Evolutionary conservation across 2,329 filamentous ascomycete species (phyloP), one percentile per base, ranked within the genome.

Genomic region (Cadophora gregata): DNA sequence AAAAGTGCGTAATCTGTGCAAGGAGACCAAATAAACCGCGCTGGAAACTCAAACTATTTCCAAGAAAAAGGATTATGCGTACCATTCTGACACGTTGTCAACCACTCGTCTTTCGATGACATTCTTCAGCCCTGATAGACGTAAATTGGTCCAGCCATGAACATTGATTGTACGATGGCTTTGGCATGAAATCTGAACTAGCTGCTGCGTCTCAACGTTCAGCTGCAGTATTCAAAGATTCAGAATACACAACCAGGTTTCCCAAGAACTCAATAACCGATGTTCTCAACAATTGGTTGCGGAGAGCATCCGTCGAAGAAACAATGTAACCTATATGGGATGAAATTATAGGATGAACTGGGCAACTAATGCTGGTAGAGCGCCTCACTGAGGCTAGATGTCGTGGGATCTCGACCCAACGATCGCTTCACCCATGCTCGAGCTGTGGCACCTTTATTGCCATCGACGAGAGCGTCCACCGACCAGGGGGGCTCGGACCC

Each of bases 331-430:
- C 33, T 59, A 27, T 33, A 58, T 21, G 21, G 36, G 12, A 25
- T 19, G 36, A 42, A 24, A 59, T 8, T 25, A 45, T 59, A 45
- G 21, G 38, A 45, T n/a, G 21, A 45, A 29, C 16, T 45, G 36
- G 56, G 21, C 12, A 6, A 19, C 42, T 7, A 42, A 33, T 38
- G 31, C 33, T 51, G 31, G 27, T 24, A 62, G 60, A n/a, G 31
- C 31, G 45, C 31, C 45, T 50, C 47, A 55, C 29, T 62, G 60
- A 51, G 31, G 60, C 56, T 51, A 51, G 47, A 42, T 16, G 10
- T 25, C 10, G 42, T 55, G n/a, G 16, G 25, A 51, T 53, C 60
- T 55, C 10, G 19, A 25, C 24, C 33, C 16, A 51, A 10, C 45
- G 31, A 50, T 36, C 29, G 25, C 27, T 9, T 21, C 16, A 24